A percentile compares a stretch with the other conserved stretches of the same genome.
These are phyloP conservation scores for Argentina anserina DNA, from an alignment of 306 rosid species.

Conservation along the genomic window DNA sequence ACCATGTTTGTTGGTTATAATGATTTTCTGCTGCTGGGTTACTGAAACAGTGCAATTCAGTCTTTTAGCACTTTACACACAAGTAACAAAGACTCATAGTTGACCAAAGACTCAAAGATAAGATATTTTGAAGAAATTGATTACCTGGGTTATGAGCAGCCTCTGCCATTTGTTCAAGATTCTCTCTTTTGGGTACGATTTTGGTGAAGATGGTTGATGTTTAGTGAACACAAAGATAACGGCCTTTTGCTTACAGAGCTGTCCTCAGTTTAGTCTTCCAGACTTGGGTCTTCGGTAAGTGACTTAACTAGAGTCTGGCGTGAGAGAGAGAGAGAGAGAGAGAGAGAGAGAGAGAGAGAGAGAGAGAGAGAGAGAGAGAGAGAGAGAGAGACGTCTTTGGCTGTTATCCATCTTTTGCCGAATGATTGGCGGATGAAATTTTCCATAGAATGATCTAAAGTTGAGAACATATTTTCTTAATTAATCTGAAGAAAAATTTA, in stretches of 20 bases:
- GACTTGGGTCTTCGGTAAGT: not conserved
- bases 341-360: too few species aligned
- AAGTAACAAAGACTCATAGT: not conserved
- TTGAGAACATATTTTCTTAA: not conserved
- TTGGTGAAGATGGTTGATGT: not conserved
- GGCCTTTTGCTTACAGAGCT: not conserved
- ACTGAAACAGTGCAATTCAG: not conserved
- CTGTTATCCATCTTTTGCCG: too few species aligned
- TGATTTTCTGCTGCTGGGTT: slow-evolving; percentile 1
- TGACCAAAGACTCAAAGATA: not conserved
- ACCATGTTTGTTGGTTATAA: slow-evolving; percentile 5
- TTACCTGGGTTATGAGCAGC: slow-evolving; percentile 2
- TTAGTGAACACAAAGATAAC: not conserved
- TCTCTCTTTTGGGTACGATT: not conserved
- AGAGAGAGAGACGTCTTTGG: too few species aligned
- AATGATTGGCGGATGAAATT: too few species aligned
- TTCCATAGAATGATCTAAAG: too few species aligned
- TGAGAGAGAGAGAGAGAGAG: too few species aligned
- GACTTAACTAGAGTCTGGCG: too few species aligned
- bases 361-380: too few species aligned
- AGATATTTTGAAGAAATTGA: not conserved
- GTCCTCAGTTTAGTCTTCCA: not conserved
- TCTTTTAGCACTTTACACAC: not conserved
- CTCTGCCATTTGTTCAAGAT: not conserved
- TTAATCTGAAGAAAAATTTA: not conserved